phyloP scores from a whole-genome alignment of 257 asterid genomes.

The Lantana camara region DNA sequence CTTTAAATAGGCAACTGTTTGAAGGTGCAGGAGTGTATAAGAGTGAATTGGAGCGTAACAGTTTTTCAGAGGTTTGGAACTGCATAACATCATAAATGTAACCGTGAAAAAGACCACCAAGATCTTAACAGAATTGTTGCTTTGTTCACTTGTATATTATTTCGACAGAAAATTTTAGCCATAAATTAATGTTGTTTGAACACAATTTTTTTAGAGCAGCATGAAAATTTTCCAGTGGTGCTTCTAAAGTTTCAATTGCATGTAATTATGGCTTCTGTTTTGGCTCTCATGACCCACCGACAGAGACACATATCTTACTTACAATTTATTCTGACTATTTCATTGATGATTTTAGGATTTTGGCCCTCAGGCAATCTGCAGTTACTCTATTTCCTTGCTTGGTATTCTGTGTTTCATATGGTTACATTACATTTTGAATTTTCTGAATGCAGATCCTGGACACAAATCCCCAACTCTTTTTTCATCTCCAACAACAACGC shows the following conservation, averaged over 20 bases:
- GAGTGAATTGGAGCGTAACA: background rate
- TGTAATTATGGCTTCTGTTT: background rate
- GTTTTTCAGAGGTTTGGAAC: background rate
- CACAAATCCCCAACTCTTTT: constrained; percentile 73
- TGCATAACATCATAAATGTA: no score
- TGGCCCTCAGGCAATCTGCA: background rate
- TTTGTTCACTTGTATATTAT: background rate
- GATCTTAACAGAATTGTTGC: background rate
- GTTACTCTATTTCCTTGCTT: constrained; percentile 1
- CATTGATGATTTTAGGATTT: background rate
- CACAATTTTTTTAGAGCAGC: no score
- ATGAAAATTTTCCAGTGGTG: no score
- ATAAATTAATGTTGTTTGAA: no score
- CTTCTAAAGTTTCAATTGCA: no score
- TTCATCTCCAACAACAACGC: constrained; percentile 85
- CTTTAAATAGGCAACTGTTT: background rate
- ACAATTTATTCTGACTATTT: background rate
- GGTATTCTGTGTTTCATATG: background rate
- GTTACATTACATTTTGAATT: background rate
- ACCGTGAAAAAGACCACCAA: background rate
- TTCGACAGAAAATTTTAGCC: no score
- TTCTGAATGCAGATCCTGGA: constrained; percentile 69
- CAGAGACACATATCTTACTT: no score
- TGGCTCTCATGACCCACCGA: no score
- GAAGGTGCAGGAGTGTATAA: background rate